Evolutionary conservation across 495 filamentous ascomycete genomes (phyloP).

Genomic region (Tuber microsphaerosporum): DNA sequence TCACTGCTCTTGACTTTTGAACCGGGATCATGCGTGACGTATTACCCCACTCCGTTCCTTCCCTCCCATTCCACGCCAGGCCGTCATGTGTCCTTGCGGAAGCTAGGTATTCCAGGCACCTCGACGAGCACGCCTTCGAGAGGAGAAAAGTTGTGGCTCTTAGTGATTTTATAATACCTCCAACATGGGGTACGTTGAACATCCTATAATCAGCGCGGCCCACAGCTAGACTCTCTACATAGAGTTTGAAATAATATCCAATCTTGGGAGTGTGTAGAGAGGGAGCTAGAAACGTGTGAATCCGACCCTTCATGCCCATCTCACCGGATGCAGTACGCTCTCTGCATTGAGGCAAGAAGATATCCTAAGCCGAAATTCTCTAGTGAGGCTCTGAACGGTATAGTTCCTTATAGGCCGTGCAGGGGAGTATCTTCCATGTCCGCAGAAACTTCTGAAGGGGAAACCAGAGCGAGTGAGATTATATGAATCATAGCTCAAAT

Average conservation of each 20-base stretch:
- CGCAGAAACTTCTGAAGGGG: too few relatives aligned
- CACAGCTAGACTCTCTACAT: background rate
- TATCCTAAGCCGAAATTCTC: background rate
- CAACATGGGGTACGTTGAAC: background rate
- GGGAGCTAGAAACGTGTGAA: background rate
- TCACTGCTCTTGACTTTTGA: background rate
- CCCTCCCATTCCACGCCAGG: background rate
- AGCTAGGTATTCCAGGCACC: background rate
- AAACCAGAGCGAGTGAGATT: background rate
- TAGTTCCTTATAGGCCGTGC: background rate
- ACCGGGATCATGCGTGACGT: background rate
- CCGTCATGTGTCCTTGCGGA: background rate
- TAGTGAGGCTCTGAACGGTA: background rate
- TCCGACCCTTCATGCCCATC: background rate
- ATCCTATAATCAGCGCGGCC: background rate
- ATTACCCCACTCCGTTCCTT: background rate
- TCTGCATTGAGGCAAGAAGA: background rate
- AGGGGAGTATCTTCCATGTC: background rate
- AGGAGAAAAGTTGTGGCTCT: background rate
- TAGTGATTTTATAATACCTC: background rate
- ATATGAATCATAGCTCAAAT: background rate
- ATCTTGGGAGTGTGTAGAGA: background rate
- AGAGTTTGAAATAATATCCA: background rate
- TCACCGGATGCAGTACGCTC: background rate
- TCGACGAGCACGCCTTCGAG: background rate